Evolutionary conservation across 2,329 filamentous ascomycete species (phyloP), one percentile per base, ranked within the genome.

Genomic region (Dothideomycetidae sp.): DNA sequence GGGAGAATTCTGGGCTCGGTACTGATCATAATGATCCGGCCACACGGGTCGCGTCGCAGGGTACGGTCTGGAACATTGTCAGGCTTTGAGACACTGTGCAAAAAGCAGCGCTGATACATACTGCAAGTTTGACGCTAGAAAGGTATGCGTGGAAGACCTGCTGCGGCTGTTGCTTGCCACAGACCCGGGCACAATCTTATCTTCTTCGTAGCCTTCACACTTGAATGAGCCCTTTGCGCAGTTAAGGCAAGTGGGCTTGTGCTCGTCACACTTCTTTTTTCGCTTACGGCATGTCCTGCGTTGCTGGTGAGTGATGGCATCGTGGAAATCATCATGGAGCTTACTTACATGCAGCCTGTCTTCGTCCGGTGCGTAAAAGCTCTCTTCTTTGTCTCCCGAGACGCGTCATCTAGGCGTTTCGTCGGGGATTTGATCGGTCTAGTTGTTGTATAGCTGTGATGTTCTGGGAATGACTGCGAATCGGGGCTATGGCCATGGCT

Each of bases 191-290:
- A 38, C 36, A 19, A 38, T 19, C 23, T 38, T 38, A 14, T 83
- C 73, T 48, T 81, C 77, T 38, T 81, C 81, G 59, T 98, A 98
- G 36, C 90, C 90, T 48, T 83, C 80, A 56, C 90, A 98, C 21
- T 82, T 66, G 56, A 96, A 96, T 11, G 82, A 83, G 31, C 90
- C 88, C 43, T 84, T 80, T 39, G 81, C 69, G 60, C 90, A 98
- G 53, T 98, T 96, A 54, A 78, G 81, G 61, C 90, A 96, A 58
- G 84, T 76, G 16, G 90, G 90, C 57, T 93, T 92, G 37, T 72
- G 73, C 63, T 96, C 90, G 54, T 96, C 88, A 54, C 90, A 96
- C 61, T 96, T 96, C 74, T 96, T 96, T 70, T 96, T 96, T 42
- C 88, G 73, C 54, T 75, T 74, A 42, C 38, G 38, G 28, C 28